Conservation (phyloP, 305 asterid species). For the Solanum chacoense region DNA sequence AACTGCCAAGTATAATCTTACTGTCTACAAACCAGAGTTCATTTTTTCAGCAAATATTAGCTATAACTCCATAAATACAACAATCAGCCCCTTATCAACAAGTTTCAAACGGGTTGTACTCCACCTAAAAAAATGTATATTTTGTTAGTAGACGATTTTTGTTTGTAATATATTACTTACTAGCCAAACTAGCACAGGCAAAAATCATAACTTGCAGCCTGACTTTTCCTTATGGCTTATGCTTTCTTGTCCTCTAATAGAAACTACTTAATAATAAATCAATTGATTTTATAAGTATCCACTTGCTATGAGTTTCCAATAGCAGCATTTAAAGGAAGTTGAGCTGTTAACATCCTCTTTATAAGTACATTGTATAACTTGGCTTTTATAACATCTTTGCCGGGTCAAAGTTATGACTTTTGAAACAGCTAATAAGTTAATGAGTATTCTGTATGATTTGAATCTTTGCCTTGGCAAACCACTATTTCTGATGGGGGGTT, state of each 20-base stretch:
- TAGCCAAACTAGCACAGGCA: not conserved
- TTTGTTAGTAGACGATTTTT: not conserved
- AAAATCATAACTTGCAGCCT: not conserved
- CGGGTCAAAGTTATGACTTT: not conserved
- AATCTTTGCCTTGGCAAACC: not conserved
- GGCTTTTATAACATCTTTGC: not conserved
- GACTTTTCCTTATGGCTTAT: not conserved
- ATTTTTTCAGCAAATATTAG: not conserved
- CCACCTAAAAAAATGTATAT: not conserved
- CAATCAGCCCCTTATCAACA: not conserved
- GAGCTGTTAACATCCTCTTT: not conserved
- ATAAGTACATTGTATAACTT: not conserved
- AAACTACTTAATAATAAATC: not conserved
- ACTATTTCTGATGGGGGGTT: not conserved
- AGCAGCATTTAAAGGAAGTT: not conserved
- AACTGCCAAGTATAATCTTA: not conserved
- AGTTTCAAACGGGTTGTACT: not conserved
- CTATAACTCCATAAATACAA: not conserved
- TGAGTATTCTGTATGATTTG: not conserved
- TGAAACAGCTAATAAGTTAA: not conserved
- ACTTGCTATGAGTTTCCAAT: not conserved
- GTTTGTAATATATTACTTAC: not conserved
- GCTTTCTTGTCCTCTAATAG: not conserved
- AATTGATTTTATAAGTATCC: not conserved
- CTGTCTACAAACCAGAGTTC: not conserved